Percentiles rank a stretch among this genome's conserved stretches.
Conservation (phyloP, 306 rosid genomes). For the Begonia fuchsioides region DNA sequence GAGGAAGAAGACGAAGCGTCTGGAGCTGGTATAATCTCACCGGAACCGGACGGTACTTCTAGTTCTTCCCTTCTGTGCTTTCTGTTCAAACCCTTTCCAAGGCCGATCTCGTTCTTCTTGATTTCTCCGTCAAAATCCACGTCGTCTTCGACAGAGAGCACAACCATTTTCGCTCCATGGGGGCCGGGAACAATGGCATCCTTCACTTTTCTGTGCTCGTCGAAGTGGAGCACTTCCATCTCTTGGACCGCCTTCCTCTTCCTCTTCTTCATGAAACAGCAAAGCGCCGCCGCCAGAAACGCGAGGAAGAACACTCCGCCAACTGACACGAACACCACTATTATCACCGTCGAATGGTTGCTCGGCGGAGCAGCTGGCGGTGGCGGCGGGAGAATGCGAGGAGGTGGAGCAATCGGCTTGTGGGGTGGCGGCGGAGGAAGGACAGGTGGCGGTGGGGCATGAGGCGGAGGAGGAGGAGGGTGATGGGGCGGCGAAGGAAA, state of each 20-base stretch:
- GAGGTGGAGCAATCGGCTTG: conserved; percentile 22
- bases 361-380: conserved; percentile 44
- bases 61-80: conserved; percentile 8
- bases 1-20: no score
- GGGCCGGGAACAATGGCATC: conserved; percentile 48
- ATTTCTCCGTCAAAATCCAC: conserved; percentile 34
- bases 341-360: conserved; percentile 34
- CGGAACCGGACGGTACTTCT: no score
- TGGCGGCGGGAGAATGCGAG: conserved; percentile 20
- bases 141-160: conserved; percentile 52
- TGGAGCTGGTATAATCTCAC: no score
- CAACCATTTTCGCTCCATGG: conserved; percentile 25
- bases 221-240: conserved; percentile 32
- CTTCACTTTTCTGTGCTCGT: conserved; percentile 39
- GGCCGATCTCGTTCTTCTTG: conserved; percentile 19
- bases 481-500: conserved; percentile 18
- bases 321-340: conserved; percentile 35
- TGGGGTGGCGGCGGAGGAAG: conserved; percentile 17
- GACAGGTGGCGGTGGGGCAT: background rate
- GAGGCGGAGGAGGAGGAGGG: conserved; percentile 10
- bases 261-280: conserved; percentile 32
- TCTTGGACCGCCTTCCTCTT: conserved; percentile 32
- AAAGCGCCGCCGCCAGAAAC: conserved; percentile 42
- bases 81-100: conserved; percentile 21
- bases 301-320: conserved; percentile 45